Conservation (phyloP, 441 rosid species). For the Iberis amara region DNA sequence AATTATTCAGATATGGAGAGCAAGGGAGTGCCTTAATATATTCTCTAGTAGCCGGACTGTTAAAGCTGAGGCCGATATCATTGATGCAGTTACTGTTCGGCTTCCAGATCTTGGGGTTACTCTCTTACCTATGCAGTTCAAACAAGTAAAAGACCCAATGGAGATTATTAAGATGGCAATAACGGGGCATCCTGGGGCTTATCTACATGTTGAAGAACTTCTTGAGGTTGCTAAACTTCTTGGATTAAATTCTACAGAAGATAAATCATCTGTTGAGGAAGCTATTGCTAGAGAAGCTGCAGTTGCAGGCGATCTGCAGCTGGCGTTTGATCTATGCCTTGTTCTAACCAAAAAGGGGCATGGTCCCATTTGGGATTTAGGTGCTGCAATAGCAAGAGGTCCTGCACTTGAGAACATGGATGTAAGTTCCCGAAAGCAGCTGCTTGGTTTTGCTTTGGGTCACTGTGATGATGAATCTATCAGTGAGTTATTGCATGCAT, state of each 20-base stretch:
- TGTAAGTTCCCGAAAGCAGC: slow-evolving; percentile 66
- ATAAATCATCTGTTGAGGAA: slow-evolving; percentile 81
- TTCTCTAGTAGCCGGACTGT: slow-evolving; percentile 78
- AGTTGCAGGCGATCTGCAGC: slow-evolving; percentile 91
- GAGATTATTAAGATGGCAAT: slow-evolving; percentile 96
- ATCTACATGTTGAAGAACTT: slow-evolving; percentile 84
- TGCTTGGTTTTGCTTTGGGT: slow-evolving; percentile 87
- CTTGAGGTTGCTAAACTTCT: slow-evolving; percentile 94
- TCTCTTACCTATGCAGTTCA: slow-evolving; percentile 86
- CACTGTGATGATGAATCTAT: slow-evolving; percentile 94
- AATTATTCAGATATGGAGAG: slow-evolving; percentile 82
- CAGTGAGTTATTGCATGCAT: slow-evolving; percentile 86
- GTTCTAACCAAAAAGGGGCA: slow-evolving; percentile 84
- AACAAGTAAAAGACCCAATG: slow-evolving; percentile 94
- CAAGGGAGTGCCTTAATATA: slow-evolving; percentile 87
- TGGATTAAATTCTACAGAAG: slow-evolving; percentile 75
- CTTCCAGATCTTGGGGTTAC: slow-evolving; percentile 95
- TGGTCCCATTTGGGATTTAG: slow-evolving; percentile 93
- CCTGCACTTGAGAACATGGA: slow-evolving; percentile 90
- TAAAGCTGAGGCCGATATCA: slow-evolving; percentile 76
- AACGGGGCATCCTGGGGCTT: slow-evolving; percentile 83
- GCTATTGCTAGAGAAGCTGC: slow-evolving; percentile 99
- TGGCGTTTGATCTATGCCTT: slow-evolving; percentile 94
- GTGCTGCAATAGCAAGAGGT: slow-evolving; percentile 98
- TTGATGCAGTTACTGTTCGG: slow-evolving; percentile 79